These are phyloP conservation scores for Herpetospermum pedunculosum DNA, from an alignment of 306 rosid genomes.

Conservation along the genomic window DNA sequence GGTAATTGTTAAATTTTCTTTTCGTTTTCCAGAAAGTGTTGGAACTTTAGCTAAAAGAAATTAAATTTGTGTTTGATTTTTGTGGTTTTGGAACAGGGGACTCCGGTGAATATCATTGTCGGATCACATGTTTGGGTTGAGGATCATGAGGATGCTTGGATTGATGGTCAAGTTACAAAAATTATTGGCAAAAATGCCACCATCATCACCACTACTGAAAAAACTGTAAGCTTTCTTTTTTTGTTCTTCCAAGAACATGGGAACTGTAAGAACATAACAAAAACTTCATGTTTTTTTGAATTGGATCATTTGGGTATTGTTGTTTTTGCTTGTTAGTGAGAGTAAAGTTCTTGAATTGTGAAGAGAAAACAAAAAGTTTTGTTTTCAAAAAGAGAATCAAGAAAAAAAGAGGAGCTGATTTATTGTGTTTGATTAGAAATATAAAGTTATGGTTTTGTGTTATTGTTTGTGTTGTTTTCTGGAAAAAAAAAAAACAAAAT, in stretches of 20 bases:
- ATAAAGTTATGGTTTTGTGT: too few relatives aligned
- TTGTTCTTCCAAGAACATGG: conserved; percentile 11
- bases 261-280: background rate
- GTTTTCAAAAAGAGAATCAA: background rate
- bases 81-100: conserved; percentile 53
- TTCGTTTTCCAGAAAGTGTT: background rate
- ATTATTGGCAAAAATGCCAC: conserved; percentile 45
- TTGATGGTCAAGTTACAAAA: conserved; percentile 57
- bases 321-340: background rate
- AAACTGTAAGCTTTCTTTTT: conserved; percentile 39
- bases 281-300: background rate
- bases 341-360: background rate
- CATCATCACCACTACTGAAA: conserved; percentile 34
- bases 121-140: conserved; percentile 86
- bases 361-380: background rate
- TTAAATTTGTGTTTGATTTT: background rate
- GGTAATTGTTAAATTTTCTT: conserved; percentile 23
- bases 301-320: background rate
- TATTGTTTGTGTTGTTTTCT: background rate
- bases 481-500: background rate
- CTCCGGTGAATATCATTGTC: conserved; percentile 74
- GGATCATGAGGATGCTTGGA: conserved; percentile 63
- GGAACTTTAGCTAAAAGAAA: background rate
- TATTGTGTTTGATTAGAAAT: too few relatives aligned
- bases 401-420: background rate